Evolutionary conservation across 352 stramenopile genomes (phyloP), one percentile per base, ranked within the genome.

Genomic region (Globisporangium alternatum): DNA sequence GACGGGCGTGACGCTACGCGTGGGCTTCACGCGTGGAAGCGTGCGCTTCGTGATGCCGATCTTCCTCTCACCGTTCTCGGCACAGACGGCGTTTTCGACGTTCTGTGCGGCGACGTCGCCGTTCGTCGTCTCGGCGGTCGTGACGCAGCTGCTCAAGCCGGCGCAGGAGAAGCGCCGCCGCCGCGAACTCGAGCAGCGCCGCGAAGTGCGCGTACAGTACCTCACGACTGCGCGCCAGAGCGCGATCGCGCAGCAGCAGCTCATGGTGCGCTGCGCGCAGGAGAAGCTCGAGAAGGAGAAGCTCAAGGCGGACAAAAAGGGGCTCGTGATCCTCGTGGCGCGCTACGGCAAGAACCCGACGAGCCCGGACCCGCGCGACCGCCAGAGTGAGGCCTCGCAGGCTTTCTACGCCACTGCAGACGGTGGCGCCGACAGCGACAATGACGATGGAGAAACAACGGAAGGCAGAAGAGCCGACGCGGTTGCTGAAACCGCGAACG

Each of bases 21-120:
- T 90, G 21, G 85, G 83, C 51, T 91, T 93, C 64, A 90, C 83
- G 25, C 82, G 86, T 22, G 86, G 86, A 48, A 90, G 74, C 68
- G 82, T 95, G 17, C 83, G 86, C 31, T 95, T 95, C 45, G 86
- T 92, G 28, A 69, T 93, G 64, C 86, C 86, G 17, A 90, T 95
- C 69, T 91, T 91, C 67, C 60, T 95, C 49, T 86, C 83, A 9
- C 86, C 86, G 7, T 91, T 92, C 66, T 88, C 77, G 5, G 69
- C 68, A 7, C 74, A 91, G 56, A 82, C 78, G 1, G 83, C 82
- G 15, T 90, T 86, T 51, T 80, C 82, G 56, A 91, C 86, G 13
- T 93, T 95, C 56, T 80, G 77, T 57, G 83, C 81, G 3, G 86
- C 86, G 13, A 92, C 86, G 4, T 78, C 81, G 13, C 86, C 83